A percentile compares a stretch with the other conserved stretches of the same genome.
These are phyloP conservation scores for Medicago lupulina DNA, from an alignment of 306 rosid species.

Conservation along the genomic window DNA sequence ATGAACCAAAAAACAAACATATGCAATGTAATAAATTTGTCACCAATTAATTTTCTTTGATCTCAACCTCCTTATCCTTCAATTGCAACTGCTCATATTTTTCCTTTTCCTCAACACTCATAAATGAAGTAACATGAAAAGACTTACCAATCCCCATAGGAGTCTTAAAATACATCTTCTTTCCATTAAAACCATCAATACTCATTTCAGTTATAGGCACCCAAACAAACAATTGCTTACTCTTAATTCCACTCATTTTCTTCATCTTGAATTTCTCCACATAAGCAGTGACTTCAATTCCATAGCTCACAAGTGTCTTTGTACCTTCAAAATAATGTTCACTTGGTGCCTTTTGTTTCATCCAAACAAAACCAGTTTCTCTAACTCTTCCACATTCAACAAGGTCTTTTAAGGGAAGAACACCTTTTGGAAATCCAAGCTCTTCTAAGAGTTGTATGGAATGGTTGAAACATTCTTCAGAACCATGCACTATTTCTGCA, in stretches of 20 bases:
- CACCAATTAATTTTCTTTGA: constrained; percentile 18
- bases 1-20: neutral
- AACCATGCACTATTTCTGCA: constrained; percentile 69
- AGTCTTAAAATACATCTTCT: constrained; percentile 66
- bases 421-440: constrained; percentile 77
- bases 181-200: constrained; percentile 47
- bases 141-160: constrained; percentile 75
- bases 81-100: constrained; percentile 23
- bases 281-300: constrained; percentile 68
- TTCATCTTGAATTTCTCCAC: constrained; percentile 78
- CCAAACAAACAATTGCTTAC: constrained; percentile 77
- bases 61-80: constrained; percentile 26
- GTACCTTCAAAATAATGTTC: constrained; percentile 63
- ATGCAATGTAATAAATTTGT: neutral
- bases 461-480: constrained; percentile 55
- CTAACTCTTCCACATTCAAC: constrained; percentile 73
- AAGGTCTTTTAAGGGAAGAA: constrained; percentile 66
- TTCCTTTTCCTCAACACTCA: constrained; percentile 63
- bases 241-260: constrained; percentile 84
- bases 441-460: constrained; percentile 65
- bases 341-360: constrained; percentile 67
- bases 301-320: constrained; percentile 65
- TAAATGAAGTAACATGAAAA: constrained; percentile 62
- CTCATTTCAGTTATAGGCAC: constrained; percentile 75
- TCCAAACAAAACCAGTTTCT: constrained; percentile 90